Percentiles rank a stretch among this genome's conserved stretches.
These are phyloP conservation scores for Phylloporus scabripes DNA, from an alignment of 768 basidiomycete genomes.

Conservation along the genomic window DNA sequence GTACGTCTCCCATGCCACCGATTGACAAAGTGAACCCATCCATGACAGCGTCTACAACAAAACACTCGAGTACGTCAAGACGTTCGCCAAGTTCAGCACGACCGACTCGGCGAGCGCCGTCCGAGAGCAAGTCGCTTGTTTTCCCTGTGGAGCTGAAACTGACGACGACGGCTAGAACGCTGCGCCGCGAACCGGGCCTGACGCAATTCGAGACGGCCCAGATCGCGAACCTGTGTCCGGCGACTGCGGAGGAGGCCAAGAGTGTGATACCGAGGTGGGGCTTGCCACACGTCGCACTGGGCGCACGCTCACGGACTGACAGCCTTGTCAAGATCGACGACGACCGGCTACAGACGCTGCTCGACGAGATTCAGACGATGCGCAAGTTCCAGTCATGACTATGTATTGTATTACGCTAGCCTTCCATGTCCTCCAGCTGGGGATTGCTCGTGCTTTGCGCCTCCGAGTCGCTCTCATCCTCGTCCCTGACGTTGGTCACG, in stretches of 20 bases:
- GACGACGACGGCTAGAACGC: constrained; percentile 32
- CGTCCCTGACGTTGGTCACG: constrained; percentile 37
- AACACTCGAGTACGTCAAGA: constrained; percentile 86
- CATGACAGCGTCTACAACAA: constrained; percentile 72
- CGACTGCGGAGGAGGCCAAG: constrained; percentile 85
- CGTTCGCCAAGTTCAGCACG: constrained; percentile 85
- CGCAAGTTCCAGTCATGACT: constrained; percentile 78
- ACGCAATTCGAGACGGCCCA: constrained; percentile 92
- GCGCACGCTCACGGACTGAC: background rate
- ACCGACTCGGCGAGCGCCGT: constrained; percentile 81
- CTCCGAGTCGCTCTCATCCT: constrained; percentile 40
- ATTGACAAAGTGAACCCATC: background rate
- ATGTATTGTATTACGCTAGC: constrained; percentile 16
- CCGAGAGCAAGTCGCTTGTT: constrained; percentile 59
- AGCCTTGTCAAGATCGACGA: constrained; percentile 84
- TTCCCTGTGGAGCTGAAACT: background rate
- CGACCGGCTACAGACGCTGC: constrained; percentile 71
- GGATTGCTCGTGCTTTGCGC: constrained; percentile 38
- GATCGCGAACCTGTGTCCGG: constrained; percentile 87
- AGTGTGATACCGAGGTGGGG: constrained; percentile 81
- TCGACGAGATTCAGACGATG: constrained; percentile 88
- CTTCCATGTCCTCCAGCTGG: constrained; percentile 50
- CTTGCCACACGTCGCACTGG: background rate
- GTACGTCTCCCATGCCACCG: constrained; percentile 37
- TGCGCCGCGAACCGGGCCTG: constrained; percentile 71